phyloP scores from a whole-genome alignment of 2,329 filamentous ascomycete species.

The Alternaria dauci region DNA sequence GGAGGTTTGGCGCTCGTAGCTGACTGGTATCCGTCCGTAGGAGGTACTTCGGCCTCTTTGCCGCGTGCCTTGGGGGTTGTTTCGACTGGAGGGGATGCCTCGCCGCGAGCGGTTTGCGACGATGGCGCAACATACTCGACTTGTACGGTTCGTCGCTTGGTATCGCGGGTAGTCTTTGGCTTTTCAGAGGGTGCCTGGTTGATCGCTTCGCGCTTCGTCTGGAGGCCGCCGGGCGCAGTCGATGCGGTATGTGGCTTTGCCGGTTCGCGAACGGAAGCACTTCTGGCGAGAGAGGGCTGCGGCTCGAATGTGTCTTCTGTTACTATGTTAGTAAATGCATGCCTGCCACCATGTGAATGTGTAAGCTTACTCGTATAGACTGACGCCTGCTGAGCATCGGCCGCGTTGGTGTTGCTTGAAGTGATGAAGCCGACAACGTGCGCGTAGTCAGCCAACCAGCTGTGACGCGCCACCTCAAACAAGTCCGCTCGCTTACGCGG shows the following conservation, averaged over 20 bases:
- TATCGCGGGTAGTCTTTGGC: constrained; percentile 75
- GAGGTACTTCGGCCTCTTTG: constrained; percentile 57
- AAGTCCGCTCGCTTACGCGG: constrained; percentile 93
- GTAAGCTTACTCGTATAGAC: constrained; percentile 64
- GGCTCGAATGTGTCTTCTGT: constrained; percentile 64
- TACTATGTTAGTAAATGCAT: constrained; percentile 18
- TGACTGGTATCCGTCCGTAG: constrained; percentile 49
- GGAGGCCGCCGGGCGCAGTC: constrained; percentile 65
- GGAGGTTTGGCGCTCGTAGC: constrained; percentile 35
- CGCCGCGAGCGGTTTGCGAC: constrained; percentile 82
- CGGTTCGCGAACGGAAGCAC: constrained; percentile 89
- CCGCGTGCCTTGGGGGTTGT: constrained; percentile 60
- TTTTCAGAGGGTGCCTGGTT: constrained; percentile 70
- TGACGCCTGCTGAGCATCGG: constrained; percentile 83
- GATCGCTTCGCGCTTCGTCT: constrained; percentile 76
- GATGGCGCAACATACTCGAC: constrained; percentile 96
- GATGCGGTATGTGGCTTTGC: constrained; percentile 68
- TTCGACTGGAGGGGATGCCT: constrained; percentile 52
- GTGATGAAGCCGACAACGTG: constrained; percentile 97
- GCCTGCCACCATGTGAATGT: background rate
- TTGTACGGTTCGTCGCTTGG: constrained; percentile 93
- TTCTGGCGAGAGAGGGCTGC: constrained; percentile 75
- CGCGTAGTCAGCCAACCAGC: constrained; percentile 97
- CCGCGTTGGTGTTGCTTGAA: constrained; percentile 87
- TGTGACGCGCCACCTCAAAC: constrained; percentile 96